Evolutionary conservation across 2,329 filamentous ascomycete species (phyloP).

Genomic region (Alternaria sp.): DNA sequence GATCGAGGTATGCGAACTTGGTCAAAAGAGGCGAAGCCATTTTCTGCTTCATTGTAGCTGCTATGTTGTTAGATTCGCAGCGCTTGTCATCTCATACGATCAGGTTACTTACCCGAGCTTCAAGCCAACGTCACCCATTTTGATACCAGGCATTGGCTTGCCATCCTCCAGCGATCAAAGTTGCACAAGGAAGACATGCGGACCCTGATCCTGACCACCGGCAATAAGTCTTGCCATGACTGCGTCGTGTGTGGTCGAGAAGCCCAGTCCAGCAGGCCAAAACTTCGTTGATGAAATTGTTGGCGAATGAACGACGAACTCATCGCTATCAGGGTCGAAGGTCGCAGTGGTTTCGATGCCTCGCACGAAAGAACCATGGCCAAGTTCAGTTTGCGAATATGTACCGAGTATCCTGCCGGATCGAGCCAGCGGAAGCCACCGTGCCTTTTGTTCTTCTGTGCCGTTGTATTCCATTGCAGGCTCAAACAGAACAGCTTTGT

Average conservation of each 20-base stretch:
- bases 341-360: slow-evolving; percentile 59
- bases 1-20: slow-evolving; percentile 56
- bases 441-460: slow-evolving; percentile 55
- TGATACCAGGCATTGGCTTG: slow-evolving; percentile 57
- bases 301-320: slow-evolving; percentile 60
- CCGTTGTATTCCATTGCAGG: slow-evolving; percentile 48
- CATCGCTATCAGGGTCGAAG: slow-evolving; percentile 54
- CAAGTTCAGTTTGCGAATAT: slow-evolving; percentile 61
- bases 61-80: slow-evolving; percentile 29
- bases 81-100: background rate
- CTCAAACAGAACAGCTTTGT: slow-evolving; percentile 24
- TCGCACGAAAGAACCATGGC: slow-evolving; percentile 61
- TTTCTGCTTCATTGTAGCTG: slow-evolving; percentile 59
- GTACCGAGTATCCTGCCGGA: slow-evolving; percentile 54
- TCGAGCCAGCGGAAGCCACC: slow-evolving; percentile 51
- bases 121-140: slow-evolving; percentile 60
- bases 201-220: slow-evolving; percentile 50
- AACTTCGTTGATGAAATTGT: slow-evolving; percentile 48
- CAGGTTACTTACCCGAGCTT: slow-evolving; percentile 44
- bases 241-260: slow-evolving; percentile 41
- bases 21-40: slow-evolving; percentile 61
- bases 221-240: slow-evolving; percentile 60
- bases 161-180: slow-evolving; percentile 55
- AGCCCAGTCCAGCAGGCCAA: slow-evolving; percentile 29
- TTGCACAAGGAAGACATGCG: slow-evolving; percentile 61